These are phyloP conservation scores for Eucalyptus erythrocorys DNA, from an alignment of 345 rosid species.

Conservation along the genomic window DNA sequence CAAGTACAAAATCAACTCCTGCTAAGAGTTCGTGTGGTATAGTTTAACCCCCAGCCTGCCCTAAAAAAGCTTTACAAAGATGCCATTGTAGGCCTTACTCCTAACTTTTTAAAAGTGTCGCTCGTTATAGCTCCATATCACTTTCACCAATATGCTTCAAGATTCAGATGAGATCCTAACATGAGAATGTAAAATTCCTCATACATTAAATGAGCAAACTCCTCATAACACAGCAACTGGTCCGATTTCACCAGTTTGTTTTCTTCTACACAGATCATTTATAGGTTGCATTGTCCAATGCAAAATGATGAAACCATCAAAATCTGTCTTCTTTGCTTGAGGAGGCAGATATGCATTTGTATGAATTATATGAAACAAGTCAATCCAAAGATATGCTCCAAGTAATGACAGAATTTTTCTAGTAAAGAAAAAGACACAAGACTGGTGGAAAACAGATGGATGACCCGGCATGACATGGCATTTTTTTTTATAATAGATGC, in stretches of 20 bases:
- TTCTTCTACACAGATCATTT: neutral
- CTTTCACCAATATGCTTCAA: neutral
- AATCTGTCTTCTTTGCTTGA: neutral
- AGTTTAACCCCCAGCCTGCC: neutral
- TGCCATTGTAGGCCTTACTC: neutral
- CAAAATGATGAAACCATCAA: neutral
- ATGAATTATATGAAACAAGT: neutral
- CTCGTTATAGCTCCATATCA: neutral
- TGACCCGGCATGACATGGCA: neutral
- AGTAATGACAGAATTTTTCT: neutral
- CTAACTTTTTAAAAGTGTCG: neutral
- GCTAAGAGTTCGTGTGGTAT: neutral
- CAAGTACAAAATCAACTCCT: neutral
- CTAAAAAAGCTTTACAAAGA: neutral
- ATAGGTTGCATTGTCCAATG: neutral
- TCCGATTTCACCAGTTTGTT: neutral
- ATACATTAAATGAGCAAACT: neutral
- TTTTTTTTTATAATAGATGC: neutral
- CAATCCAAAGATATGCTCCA: neutral
- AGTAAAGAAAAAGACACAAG: neutral
- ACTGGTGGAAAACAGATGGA: neutral
- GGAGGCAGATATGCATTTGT: neutral
- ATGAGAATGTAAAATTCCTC: neutral
- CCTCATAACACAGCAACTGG: neutral
- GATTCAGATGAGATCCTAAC: neutral